Percentiles rank a stretch among this genome's conserved stretches.
Evolutionary conservation across 768 basidiomycete genomes (phyloP).

Genomic region (Pulveroboletus sp.): DNA sequence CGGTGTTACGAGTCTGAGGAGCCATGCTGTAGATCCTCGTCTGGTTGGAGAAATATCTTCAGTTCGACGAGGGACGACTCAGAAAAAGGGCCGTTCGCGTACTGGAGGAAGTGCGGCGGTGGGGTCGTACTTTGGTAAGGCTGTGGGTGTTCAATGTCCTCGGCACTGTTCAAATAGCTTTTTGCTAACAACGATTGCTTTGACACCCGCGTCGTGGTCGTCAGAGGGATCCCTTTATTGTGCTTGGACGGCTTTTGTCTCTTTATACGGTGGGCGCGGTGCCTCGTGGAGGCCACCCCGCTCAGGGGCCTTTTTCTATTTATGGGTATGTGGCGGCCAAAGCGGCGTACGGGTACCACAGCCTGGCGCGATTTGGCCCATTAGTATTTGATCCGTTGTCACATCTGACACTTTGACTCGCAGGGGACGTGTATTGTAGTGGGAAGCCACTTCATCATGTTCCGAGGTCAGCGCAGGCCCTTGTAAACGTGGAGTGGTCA

Average conservation of each 20-base stretch:
- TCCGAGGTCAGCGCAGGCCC: background rate
- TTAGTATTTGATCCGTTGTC: background rate
- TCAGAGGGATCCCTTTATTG: slow-evolving; percentile 12
- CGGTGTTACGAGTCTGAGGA: slow-evolving; percentile 22
- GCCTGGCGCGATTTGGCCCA: too few relatives aligned
- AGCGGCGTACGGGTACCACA: background rate
- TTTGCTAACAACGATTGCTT: slow-evolving; percentile 11
- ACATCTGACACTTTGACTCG: slow-evolving; percentile 19
- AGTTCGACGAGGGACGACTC: background rate
- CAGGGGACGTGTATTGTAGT: background rate
- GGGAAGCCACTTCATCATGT: slow-evolving; percentile 1
- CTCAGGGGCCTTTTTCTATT: slow-evolving; percentile 22
- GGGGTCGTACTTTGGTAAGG: background rate
- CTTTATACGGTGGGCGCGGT: slow-evolving; percentile 15
- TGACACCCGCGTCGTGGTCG: slow-evolving; percentile 6
- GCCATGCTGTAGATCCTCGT: slow-evolving; percentile 16
- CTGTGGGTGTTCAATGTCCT: background rate
- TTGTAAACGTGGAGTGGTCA: background rate
- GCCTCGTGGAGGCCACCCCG: slow-evolving; percentile 11
- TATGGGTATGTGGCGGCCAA: slow-evolving; percentile 15
- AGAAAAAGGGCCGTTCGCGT: background rate
- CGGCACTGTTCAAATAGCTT: slow-evolving; percentile 23
- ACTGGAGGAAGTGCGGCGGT: background rate
- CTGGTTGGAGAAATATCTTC: background rate
- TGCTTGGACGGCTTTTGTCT: slow-evolving; percentile 16